Evolutionary conservation across 1,284 basidiomycete genomes (phyloP).

Genomic region (Cryptococcus depauperatus): DNA sequence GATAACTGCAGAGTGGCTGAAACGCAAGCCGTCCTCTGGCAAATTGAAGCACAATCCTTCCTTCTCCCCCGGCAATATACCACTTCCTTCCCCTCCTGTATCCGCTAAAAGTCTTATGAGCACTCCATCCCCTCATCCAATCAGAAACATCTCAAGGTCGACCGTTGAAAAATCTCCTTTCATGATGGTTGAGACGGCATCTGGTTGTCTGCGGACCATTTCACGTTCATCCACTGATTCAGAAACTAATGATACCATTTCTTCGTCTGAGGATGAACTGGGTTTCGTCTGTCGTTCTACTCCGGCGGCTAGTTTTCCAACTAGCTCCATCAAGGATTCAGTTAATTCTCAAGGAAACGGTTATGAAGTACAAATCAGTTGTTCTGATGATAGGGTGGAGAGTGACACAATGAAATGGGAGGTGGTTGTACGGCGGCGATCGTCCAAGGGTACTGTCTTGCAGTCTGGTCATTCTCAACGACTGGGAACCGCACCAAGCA

Average conservation of each 20-base stretch:
- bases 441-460: neutral
- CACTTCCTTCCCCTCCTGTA: neutral
- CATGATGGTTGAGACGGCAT: conserved; percentile 1
- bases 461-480: conserved; percentile 10
- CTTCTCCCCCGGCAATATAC: conserved; percentile 4
- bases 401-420: conserved; percentile 34
- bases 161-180: conserved; percentile 10
- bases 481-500: conserved; percentile 6
- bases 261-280: conserved; percentile 7
- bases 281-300: no score
- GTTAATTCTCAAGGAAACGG: conserved; percentile 4
- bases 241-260: conserved; percentile 3
- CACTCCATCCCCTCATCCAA: no score
- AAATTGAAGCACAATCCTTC: conserved; percentile 5
- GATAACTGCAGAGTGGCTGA: conserved; percentile 21
- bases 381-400: conserved; percentile 12
- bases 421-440: conserved; percentile 20
- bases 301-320: no score
- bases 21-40: conserved; percentile 15
- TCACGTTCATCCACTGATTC: conserved; percentile 7
- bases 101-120: no score
- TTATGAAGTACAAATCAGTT: conserved; percentile 28
- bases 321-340: no score
- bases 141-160: no score
- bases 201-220: neutral